Conservation (phyloP, 208 protist species). For the Acanthamoeba lenticulata region DNA sequence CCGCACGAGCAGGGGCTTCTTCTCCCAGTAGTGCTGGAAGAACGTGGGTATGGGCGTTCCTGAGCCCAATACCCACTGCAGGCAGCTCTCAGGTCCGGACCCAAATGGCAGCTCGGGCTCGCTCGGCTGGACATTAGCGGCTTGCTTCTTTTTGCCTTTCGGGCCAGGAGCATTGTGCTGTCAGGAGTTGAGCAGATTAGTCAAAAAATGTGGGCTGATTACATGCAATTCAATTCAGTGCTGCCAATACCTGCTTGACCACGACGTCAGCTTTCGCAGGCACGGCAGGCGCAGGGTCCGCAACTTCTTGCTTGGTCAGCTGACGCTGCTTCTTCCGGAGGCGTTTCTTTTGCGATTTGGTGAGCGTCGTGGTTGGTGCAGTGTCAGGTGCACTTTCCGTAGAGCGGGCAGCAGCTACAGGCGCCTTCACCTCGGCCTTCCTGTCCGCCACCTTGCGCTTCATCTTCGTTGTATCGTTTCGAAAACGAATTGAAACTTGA, state of each 20-base stretch:
- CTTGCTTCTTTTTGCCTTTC: not conserved
- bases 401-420: too few relatives aligned
- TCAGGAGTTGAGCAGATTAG: too few relatives aligned
- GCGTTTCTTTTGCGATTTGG: constrained; percentile 49
- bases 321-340: not conserved
- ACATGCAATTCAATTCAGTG: too few relatives aligned
- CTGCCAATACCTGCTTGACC: too few relatives aligned
- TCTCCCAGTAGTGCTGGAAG: constrained; percentile 61
- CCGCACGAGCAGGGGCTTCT: constrained; percentile 62
- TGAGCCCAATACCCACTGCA: constrained; percentile 47
- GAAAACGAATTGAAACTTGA: not conserved
- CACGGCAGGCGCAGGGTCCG: too few relatives aligned
- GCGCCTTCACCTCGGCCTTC: not conserved
- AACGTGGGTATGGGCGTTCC: not conserved
- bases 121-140: not conserved
- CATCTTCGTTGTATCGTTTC: not conserved
- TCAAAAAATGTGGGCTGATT: too few relatives aligned
- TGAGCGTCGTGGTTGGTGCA: not conserved
- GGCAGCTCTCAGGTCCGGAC: not conserved
- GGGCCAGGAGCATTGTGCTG: too few relatives aligned
- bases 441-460: not conserved
- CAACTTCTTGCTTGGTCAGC: not conserved
- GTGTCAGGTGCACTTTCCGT: not conserved
- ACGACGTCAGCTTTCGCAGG: too few relatives aligned
- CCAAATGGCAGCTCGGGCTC: not conserved